Conservation (phyloP, 495 filamentous ascomycete species). For the Astrocystis sublimbata region DNA sequence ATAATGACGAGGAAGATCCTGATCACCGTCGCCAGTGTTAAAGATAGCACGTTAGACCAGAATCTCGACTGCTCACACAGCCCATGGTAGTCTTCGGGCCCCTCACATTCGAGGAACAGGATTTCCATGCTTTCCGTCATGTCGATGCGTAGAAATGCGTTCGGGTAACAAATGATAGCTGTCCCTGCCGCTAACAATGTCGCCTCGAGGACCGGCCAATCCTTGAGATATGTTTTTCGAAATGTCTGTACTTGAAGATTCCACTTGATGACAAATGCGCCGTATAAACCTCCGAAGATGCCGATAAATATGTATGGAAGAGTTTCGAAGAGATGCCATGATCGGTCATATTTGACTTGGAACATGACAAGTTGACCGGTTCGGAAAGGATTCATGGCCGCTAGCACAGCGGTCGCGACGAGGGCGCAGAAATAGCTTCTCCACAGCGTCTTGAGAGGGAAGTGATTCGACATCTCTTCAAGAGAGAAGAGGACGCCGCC, state of each 20-base stretch:
- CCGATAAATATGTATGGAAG: constrained; percentile 91
- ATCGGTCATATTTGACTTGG: constrained; percentile 91
- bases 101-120: constrained; percentile 92
- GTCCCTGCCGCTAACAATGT: constrained; percentile 80
- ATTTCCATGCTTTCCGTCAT: constrained; percentile 99
- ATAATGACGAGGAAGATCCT: constrained; percentile 88
- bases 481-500: constrained; percentile 95
- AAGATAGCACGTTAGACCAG: constrained; percentile 76
- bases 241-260: constrained; percentile 90
- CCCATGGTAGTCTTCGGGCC: constrained; percentile 85
- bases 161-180: constrained; percentile 91
- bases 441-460: constrained; percentile 97
- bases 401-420: constrained; percentile 90
- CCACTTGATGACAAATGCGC: constrained; percentile 98
- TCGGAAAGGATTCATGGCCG: constrained; percentile 96
- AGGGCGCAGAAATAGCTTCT: constrained; percentile 96
- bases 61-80: constrained; percentile 81
- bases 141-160: constrained; percentile 93
- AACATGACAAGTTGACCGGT: constrained; percentile 99
- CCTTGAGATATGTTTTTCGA: constrained; percentile 86
- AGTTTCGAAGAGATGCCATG: constrained; percentile 97
- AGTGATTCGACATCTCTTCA: constrained; percentile 98
- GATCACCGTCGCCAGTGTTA: constrained; percentile 77
- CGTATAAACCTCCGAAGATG: constrained; percentile 92
- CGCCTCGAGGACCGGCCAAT: constrained; percentile 86